Evolutionary conservation across 179 eudicot genomes (phyloP).

Genomic region (Spinacia oleracea): DNA sequence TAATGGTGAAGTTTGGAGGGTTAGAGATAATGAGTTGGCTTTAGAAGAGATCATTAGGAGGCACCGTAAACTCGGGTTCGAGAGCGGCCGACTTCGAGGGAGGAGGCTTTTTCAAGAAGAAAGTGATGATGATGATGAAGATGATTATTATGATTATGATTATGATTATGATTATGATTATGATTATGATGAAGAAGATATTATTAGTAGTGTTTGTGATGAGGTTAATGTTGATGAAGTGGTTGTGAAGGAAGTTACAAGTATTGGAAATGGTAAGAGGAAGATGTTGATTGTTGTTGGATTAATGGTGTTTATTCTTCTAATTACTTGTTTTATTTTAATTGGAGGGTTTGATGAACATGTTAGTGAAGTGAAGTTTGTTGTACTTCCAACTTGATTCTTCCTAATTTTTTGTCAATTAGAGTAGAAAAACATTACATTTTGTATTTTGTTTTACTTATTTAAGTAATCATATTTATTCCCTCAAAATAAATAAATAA

Average conservation of each 20-base stretch:
- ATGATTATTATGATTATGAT: too few species aligned
- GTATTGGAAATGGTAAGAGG: slow-evolving; percentile 3
- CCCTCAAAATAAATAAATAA: too few species aligned
- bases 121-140: slow-evolving; percentile 9
- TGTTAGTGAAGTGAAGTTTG: background rate
- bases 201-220: slow-evolving; percentile 7
- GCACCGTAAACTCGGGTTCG: slow-evolving; percentile 20
- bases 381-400: slow-evolving; percentile 14
- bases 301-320: slow-evolving; percentile 7
- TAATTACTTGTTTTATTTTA: background rate
- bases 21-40: slow-evolving; percentile 35
- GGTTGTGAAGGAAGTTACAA: background rate
- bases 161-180: too few species aligned
- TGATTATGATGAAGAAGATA: slow-evolving; percentile 9
- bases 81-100: slow-evolving; percentile 26
- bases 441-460: background rate
- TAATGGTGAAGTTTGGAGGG: slow-evolving; percentile 32
- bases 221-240: background rate
- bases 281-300: slow-evolving; percentile 1
- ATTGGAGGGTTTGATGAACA: slow-evolving; percentile 1
- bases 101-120: slow-evolving; percentile 34
- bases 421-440: background rate
- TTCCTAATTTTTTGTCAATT: background rate
- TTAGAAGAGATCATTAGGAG: slow-evolving; percentile 14
- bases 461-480: too few species aligned